Evolutionary conservation across 768 basidiomycete species (phyloP).

Genomic region (Tylopilus sp.): DNA sequence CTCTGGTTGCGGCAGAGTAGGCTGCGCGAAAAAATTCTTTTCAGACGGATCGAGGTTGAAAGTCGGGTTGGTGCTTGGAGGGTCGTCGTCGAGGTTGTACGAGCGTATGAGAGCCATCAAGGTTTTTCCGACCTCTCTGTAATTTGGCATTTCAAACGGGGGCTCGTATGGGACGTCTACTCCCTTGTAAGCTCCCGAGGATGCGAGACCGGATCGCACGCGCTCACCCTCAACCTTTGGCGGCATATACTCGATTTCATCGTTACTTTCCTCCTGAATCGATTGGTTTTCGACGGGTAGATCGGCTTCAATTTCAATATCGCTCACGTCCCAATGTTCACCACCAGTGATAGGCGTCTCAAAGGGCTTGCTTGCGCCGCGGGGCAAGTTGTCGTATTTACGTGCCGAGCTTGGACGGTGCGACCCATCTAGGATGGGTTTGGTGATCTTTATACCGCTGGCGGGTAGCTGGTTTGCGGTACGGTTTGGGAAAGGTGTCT

Average conservation of each 20-base stretch:
- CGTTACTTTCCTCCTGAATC: slow-evolving; percentile 33
- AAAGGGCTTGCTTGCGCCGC: slow-evolving; percentile 47
- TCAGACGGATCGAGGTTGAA: slow-evolving; percentile 22
- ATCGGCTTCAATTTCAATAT: slow-evolving; percentile 40
- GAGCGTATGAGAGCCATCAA: slow-evolving; percentile 37
- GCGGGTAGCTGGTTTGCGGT: slow-evolving; percentile 31
- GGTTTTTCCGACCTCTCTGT: slow-evolving; percentile 37
- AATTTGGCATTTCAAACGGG: slow-evolving; percentile 49
- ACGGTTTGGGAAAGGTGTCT: slow-evolving; percentile 75
- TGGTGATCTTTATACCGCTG: slow-evolving; percentile 35
- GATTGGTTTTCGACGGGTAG: slow-evolving; percentile 20
- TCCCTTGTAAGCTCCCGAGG: neutral
- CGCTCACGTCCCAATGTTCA: slow-evolving; percentile 75
- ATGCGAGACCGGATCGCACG: neutral
- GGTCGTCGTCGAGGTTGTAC: slow-evolving; percentile 33
- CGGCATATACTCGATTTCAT: slow-evolving; percentile 56
- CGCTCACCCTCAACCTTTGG: slow-evolving; percentile 47
- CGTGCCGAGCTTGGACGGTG: slow-evolving; percentile 67
- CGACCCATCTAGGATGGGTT: slow-evolving; percentile 39
- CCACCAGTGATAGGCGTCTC: slow-evolving; percentile 67
- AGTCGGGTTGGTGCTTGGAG: slow-evolving; percentile 12
- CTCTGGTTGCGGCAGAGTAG: slow-evolving; percentile 17
- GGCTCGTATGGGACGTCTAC: slow-evolving; percentile 43
- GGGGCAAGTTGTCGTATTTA: slow-evolving; percentile 56
- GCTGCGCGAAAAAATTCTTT: slow-evolving; percentile 18